Base-by-base conservation (phyloP, 306 rosid genomes). In the Castanopsis chinensis region DNA sequence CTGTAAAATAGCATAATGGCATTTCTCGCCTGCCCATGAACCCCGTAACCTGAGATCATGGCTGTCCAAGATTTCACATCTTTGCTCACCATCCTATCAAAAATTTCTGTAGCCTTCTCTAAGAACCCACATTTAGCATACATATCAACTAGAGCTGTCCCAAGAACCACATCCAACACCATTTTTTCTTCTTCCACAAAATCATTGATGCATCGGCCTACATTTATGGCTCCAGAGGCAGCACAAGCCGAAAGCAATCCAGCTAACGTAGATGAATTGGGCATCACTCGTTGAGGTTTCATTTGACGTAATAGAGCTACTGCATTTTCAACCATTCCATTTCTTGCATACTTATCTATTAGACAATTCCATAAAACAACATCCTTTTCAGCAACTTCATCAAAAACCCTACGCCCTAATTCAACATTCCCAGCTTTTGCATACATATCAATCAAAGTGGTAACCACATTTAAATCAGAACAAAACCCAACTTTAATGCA, bases 1-100 rank as follows among this genome's bases (percentile, higher is more conserved):
- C 82, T 85, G 63, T 77, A 51, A 67, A 87, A 90, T 56, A 83
- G 79, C 76, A 23, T 71, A 30, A 85, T 75, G 56, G 92, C 97
- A 78, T 85, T 75, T 56, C 67, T 57, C 28, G 93, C 79, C 80
- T 80, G 84, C 69, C 97, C 95, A 80, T 90, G 93, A 83, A 74
- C 82, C 21, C 97, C 93, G 28, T 71, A 87, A 60, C 91, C 88
- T 6, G 88, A 87, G 71, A 92, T 92, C 95, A 90, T 87, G 55
- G 93, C 85, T 43, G 93, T 90, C 94, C 95, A 90, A 72, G 90
- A 77, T 75, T 89, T 89, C 30, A 90, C 92, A 89, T 92, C 95
- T 83, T 90, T 90, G 78, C 54, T 51, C 57, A 83, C 79, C 75
- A 90, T 82, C 83, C 85, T 86, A 64, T 90, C 71, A 25, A 92